Evolutionary conservation across 1,284 basidiomycete species (phyloP), one percentile per base, ranked within the genome.

Genomic region (Naganishia cerealis): DNA sequence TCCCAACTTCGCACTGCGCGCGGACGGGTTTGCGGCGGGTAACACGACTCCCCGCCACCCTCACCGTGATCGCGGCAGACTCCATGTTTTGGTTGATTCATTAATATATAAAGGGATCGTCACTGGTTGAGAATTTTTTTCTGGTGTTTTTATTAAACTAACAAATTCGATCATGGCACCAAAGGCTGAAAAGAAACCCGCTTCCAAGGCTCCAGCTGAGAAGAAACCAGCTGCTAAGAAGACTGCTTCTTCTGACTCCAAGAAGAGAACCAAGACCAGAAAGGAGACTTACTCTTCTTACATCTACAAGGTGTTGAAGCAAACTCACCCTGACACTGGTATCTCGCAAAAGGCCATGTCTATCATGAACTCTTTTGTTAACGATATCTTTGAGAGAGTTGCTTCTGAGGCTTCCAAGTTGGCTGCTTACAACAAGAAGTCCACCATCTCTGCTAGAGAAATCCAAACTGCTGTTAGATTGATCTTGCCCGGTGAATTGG

Each of bases 321-420:
- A 80, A 76, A 94, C 95, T 70, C 93, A 95, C 85, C 94, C 93
- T 67, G 94, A 96, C 79, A 95, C 91, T 72, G 94, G 94, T 87
- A 94, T 95, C 78, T 80, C 79, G 70, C 95, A 94, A 87, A 96
- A 94, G 85, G 93, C 92, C 52, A 96, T 96, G 93, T 87, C 89
- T 67, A 91, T 96, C 77, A 83, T 96, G 57, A 95, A 95, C 86
- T 91, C 89, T 67, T 94, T 93, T 72, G 91, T 94, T 76, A 91
- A 91, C 73, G 91, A 94, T 78, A 91, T 95, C 81, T 95, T 94
- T 73, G 92, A 95, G 83, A 89, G 91, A 61, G 92, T 95, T 75
- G 92, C 93, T 15, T 87, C 86, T 50, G 93, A 96, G 80, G 92
- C 91, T 16, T 90, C 89, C 73, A 92, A 93, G 84, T 89, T 95